These are phyloP conservation scores for Claviceps citrina DNA, from an alignment of 2,329 filamentous ascomycete genomes.

Conservation along the genomic window DNA sequence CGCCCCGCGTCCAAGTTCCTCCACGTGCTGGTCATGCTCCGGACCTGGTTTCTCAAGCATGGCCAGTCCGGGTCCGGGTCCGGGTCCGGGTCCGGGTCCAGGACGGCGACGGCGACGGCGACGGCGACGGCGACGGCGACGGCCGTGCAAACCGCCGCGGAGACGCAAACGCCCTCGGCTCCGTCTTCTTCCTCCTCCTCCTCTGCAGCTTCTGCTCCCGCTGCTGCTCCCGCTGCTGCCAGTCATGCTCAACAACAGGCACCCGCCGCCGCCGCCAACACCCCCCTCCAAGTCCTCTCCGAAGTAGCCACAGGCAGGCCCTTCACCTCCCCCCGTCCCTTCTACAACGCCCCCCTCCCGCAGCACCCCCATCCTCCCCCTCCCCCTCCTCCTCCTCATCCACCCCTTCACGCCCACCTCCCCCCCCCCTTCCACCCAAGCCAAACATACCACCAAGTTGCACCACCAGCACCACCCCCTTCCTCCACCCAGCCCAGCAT, in stretches of 20 bases:
- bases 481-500: too few relatives aligned
- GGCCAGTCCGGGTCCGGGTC: too few relatives aligned
- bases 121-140: too few relatives aligned
- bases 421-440: conserved; percentile 4
- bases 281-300: conserved; percentile 40
- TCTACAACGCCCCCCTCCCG: conserved; percentile 11
- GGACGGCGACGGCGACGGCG: background rate
- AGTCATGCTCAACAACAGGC: too few relatives aligned
- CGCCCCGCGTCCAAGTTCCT: conserved; percentile 55
- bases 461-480: too few relatives aligned
- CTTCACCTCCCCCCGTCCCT: conserved; percentile 8
- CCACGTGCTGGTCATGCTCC: conserved; percentile 54
- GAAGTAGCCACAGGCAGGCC: conserved; percentile 34
- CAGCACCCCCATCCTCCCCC: conserved; percentile 13
- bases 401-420: conserved; percentile 10
- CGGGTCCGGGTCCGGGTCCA: too few relatives aligned
- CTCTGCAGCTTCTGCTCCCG: too few relatives aligned
- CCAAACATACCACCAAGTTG: background rate
- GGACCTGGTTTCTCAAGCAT: conserved; percentile 50
- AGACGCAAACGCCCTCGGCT: too few relatives aligned
- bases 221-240: background rate
- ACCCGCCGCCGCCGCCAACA: conserved; percentile 24
- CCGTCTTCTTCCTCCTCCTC: too few relatives aligned
- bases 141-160: too few relatives aligned
- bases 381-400: background rate